Percentiles rank a stretch among this genome's conserved stretches.
Evolutionary conservation across 176 grass and related monocot genomes (phyloP).

Genomic region (Panicum miliaceum): DNA sequence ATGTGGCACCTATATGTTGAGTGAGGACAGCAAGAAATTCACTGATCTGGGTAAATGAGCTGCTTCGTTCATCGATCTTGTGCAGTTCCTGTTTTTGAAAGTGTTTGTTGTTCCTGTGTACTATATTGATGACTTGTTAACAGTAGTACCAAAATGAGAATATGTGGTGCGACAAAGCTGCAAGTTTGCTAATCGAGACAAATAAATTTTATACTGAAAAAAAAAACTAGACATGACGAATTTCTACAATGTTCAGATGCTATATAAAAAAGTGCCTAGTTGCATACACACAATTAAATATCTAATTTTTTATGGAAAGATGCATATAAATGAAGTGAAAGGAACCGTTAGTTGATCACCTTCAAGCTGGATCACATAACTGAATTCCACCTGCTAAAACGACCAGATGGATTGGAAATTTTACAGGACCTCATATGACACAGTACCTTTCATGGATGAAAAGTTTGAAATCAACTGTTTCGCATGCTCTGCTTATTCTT

Average conservation of each 20-base stretch:
- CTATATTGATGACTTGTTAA: neutral
- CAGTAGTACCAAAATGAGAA: neutral
- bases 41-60: neutral
- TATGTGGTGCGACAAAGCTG: neutral
- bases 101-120: neutral
- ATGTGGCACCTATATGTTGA: neutral
- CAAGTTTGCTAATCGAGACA: neutral
- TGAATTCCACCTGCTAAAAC: neutral
- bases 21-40: neutral
- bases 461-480: slow-evolving; percentile 4
- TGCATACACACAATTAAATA: neutral
- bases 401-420: neutral
- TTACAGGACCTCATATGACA: neutral
- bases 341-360: neutral
- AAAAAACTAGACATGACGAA: neutral
- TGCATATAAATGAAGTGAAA: neutral
- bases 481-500: neutral
- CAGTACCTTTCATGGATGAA: neutral
- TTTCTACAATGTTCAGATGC: neutral
- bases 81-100: neutral
- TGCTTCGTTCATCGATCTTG: neutral
- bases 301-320: neutral
- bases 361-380: neutral
- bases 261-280: neutral
- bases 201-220: neutral